Evolutionary conservation across 768 basidiomycete species (phyloP).

Genomic region (Naganishia onofrii): DNA sequence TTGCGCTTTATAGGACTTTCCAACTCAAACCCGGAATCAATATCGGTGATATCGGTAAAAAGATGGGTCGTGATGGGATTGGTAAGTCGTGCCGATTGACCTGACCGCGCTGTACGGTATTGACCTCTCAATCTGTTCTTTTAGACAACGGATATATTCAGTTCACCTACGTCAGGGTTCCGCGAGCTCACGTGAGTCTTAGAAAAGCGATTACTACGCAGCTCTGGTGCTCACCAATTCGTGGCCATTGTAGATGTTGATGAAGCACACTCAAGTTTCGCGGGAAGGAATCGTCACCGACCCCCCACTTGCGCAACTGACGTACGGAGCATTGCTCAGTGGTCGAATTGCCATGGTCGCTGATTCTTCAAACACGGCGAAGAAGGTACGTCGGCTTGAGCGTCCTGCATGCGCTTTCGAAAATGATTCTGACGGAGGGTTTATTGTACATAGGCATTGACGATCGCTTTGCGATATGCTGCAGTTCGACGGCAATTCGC

Average conservation of each 20-base stretch:
- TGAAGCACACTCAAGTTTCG: slow-evolving; percentile 56
- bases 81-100: slow-evolving; percentile 28
- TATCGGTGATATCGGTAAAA: slow-evolving; percentile 56
- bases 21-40: slow-evolving; percentile 53
- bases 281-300: slow-evolving; percentile 53
- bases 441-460: slow-evolving; percentile 46
- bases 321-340: slow-evolving; percentile 55
- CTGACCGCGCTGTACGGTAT: no score
- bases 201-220: neutral
- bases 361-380: slow-evolving; percentile 53
- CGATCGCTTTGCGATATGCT: slow-evolving; percentile 55
- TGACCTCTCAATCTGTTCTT: neutral
- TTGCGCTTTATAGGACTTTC: slow-evolving; percentile 44
- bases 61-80: slow-evolving; percentile 56
- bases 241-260: slow-evolving; percentile 51
- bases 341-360: slow-evolving; percentile 53
- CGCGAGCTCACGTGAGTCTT: slow-evolving; percentile 46
- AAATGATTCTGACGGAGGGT: neutral
- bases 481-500: slow-evolving; percentile 55
- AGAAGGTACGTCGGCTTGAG: slow-evolving; percentile 48
- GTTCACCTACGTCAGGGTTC: slow-evolving; percentile 55
- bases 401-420: neutral
- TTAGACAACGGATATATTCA: slow-evolving; percentile 51
- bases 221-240: neutral
- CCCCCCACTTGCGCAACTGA: slow-evolving; percentile 55